Conservation (phyloP, 1,284 basidiomycete genomes). For the Irpex rosettiformis region DNA sequence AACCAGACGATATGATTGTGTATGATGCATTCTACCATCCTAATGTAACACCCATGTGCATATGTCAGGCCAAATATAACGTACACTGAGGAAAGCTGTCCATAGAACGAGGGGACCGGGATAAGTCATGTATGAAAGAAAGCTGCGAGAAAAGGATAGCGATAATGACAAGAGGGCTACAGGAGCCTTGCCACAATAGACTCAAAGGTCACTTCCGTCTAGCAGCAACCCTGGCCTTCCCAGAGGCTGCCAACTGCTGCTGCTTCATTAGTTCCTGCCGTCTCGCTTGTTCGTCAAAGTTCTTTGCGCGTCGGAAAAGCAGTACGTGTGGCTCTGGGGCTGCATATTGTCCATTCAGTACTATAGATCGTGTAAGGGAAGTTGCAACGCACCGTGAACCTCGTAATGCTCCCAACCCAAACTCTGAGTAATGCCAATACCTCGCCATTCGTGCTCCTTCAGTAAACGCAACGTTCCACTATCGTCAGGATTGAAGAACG, state of each 20-base stretch:
- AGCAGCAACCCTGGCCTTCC: conserved; percentile 20
- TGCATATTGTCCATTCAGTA: conserved; percentile 26
- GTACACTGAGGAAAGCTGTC: neutral
- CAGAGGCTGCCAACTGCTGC: conserved; percentile 14
- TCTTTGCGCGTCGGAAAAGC: conserved; percentile 72
- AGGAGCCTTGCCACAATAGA: neutral
- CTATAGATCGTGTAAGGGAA: conserved; percentile 8
- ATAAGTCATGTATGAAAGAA: neutral
- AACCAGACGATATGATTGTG: no score
- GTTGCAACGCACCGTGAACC: conserved; percentile 75
- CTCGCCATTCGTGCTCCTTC: conserved; percentile 88
- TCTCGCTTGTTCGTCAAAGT: conserved; percentile 40
- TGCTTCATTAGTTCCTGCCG: conserved; percentile 19
- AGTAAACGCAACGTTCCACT: conserved; percentile 81
- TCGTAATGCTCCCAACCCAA: conserved; percentile 98
- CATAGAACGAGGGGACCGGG: neutral
- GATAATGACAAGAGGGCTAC: neutral
- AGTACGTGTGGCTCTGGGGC: conserved; percentile 86
- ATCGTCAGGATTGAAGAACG: conserved; percentile 74
- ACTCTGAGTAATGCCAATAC: conserved; percentile 94
- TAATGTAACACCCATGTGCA: no score
- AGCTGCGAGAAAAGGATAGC: conserved; percentile 1
- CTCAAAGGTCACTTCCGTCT: conserved; percentile 25
- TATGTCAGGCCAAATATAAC: neutral
- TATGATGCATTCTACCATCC: no score